Base-by-base conservation (phyloP, 768 basidiomycete genomes). In the Pilatotrama ljubarskyi region DNA sequence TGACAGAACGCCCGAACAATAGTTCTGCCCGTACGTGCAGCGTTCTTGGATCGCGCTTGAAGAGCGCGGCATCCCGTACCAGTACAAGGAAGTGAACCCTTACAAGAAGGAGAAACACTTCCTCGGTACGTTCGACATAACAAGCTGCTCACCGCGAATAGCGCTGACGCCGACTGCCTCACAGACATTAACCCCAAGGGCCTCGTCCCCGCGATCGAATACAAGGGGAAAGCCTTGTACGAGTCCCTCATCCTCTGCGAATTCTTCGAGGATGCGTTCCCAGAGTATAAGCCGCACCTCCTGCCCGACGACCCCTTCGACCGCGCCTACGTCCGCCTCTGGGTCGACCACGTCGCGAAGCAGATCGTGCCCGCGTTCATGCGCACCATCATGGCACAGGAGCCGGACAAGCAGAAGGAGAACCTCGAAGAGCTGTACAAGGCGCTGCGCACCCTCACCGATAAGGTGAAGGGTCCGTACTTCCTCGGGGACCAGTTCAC, bases 41-140 rank as follows among this genome's bases (percentile, higher is more conserved):
- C 77, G 87, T 10, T 75, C 76, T 13, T 90, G 88, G 88, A 84
- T 89, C 51, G 72, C 81, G 0, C 75, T 90, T 4, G 86, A 90
- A 67, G 87, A 88, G 68, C 82, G 78, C 54, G 80, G 80, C 0
- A 82, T 89, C 26, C 82, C 83, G 1, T 90, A 89, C 66, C 84
- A 86, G 61, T 87, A 86, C 68, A 80, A 80, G 59, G 84, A 88
- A 67, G 79, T 84, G 20, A 86, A 87, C 70, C 85, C 86, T 2
- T 89, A 88, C 76, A 85, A 85, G 73, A 88, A 88, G 64, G 84
- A 83, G 65, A 72, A 77, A 15, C 77, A 81, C 41, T 84, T 84
- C 67, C 74, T 84, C 29, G 79, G 82, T 81, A 59, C 36, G 77
- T 56, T 29, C 17, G 25, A 40, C n/a, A 5, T 13, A 3, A 14